phyloP scores from a whole-genome alignment of 352 stramenopile genomes.

The Poterioochromonas sp. region DNA sequence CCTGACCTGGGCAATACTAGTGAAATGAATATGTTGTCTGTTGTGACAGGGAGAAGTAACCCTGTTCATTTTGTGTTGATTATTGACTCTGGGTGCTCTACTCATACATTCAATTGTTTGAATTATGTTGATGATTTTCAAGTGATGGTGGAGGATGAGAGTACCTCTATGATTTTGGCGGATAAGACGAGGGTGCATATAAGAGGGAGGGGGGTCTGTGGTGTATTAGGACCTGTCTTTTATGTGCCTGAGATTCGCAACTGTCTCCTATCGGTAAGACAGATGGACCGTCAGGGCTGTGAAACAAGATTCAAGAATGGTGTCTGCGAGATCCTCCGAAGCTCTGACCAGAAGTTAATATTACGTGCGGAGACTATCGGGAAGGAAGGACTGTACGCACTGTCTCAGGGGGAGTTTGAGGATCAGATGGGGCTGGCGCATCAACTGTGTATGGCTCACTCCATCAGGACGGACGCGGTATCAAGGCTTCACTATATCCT shows the following conservation, averaged over 20 bases:
- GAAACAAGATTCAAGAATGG: conserved; percentile 4
- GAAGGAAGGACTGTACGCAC: conserved; percentile 16
- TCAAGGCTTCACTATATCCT: conserved; percentile 16
- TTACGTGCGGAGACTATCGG: background rate
- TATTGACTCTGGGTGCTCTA: conserved; percentile 15
- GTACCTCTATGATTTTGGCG: conserved; percentile 3
- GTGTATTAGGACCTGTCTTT: conserved; percentile 1
- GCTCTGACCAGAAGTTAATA: background rate
- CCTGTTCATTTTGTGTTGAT: conserved; percentile 16
- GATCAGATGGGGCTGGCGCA: background rate
- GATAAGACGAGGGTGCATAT: conserved; percentile 11
- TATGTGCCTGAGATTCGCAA: conserved; percentile 21
- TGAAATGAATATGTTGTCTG: conserved; percentile 33
- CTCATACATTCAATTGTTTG: conserved; percentile 27
- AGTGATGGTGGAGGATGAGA: background rate
- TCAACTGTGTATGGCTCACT: conserved; percentile 18
- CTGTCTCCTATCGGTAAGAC: conserved; percentile 19
- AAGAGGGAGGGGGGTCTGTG: background rate
- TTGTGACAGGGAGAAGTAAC: conserved; percentile 15
- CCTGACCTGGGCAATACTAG: conserved; percentile 17
- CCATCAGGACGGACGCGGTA: conserved; percentile 5
- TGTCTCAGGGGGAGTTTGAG: conserved; percentile 13
- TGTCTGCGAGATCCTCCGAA: background rate
- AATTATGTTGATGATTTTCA: conserved; percentile 21
- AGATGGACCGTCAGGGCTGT: conserved; percentile 8